Evolutionary conservation across 31 red algal genomes (phyloP).

Genomic region (Bonnemaisonia californica): DNA sequence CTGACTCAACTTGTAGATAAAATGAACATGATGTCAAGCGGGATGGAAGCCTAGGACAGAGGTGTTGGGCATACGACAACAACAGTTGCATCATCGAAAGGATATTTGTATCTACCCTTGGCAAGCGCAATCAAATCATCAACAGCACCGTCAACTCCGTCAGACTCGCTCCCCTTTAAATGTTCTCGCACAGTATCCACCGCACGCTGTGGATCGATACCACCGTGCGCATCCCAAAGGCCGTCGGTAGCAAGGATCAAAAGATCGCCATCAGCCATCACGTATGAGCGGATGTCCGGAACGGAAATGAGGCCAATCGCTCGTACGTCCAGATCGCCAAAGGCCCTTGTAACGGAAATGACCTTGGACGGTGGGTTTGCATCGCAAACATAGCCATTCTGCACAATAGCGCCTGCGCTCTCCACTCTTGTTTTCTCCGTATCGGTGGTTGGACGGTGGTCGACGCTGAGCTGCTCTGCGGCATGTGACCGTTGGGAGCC

Average conservation of each 20-base stretch:
- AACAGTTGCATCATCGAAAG: neutral
- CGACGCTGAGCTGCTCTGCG: conserved; percentile 1
- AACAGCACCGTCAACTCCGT: conserved; percentile 18
- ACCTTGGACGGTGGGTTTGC: conserved; percentile 46
- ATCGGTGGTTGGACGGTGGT: conserved; percentile 25
- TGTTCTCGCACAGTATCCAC: conserved; percentile 16
- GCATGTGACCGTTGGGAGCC: neutral
- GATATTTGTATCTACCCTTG: conserved; percentile 9
- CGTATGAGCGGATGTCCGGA: conserved; percentile 28
- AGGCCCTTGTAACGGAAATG: conserved; percentile 72
- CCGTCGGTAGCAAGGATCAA: conserved; percentile 90
- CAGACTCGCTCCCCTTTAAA: conserved; percentile 5
- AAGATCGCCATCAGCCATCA: conserved; percentile 43
- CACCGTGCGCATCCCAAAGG: conserved; percentile 83
- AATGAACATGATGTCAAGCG: neutral
- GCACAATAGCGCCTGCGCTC: conserved; percentile 37
- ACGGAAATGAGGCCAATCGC: conserved; percentile 39
- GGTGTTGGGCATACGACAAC: neutral
- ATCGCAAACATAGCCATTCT: conserved; percentile 38
- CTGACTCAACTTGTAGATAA: too few relatives aligned
- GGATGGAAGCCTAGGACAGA: neutral
- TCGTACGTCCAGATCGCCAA: conserved; percentile 78
- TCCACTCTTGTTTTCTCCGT: conserved; percentile 31
- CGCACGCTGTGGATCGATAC: conserved; percentile 19
- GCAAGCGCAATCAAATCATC: conserved; percentile 27